These are phyloP conservation scores for Heterobasidion irregulare DNA, from an alignment of 1,284 basidiomycete species.

Conservation along the genomic window DNA sequence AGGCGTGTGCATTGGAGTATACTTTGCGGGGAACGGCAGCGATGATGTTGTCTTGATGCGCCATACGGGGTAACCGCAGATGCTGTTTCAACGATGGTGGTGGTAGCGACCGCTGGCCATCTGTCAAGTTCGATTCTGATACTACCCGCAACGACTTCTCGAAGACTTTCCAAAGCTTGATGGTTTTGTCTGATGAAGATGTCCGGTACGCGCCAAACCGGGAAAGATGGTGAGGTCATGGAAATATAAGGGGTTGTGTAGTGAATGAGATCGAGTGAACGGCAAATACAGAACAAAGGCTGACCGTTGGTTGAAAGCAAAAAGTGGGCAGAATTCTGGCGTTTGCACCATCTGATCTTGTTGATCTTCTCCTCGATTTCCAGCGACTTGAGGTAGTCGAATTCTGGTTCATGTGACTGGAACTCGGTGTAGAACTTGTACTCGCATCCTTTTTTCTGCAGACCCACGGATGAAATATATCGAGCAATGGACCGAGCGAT, in stretches of 20 bases:
- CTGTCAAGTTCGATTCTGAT: constrained; percentile 92
- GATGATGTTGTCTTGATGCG: constrained; percentile 95
- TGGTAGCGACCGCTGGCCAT: constrained; percentile 62
- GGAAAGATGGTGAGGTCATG: neutral
- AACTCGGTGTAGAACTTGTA: constrained; percentile 99
- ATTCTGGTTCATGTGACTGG: constrained; percentile 99
- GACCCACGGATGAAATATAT: constrained; percentile 1
- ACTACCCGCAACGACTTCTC: constrained; percentile 97
- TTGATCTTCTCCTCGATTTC: constrained; percentile 99
- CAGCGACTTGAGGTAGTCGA: constrained; percentile 98
- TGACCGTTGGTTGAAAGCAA: constrained; percentile 93
- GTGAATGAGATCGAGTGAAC: constrained; percentile 1
- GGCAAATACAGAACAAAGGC: constrained; percentile 13
- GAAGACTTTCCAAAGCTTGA: constrained; percentile 99
- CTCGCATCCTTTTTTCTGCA: constrained; percentile 97
- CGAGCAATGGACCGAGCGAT: neutral
- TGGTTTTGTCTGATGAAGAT: constrained; percentile 85
- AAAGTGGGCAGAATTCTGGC: constrained; percentile 97
- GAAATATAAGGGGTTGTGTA: neutral
- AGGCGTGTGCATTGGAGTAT: constrained; percentile 98
- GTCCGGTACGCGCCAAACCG: neutral
- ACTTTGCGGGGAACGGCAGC: constrained; percentile 98
- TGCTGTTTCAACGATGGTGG: constrained; percentile 48
- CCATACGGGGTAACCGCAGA: constrained; percentile 83
- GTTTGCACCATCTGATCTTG: constrained; percentile 99